Conservation (phyloP, 78 protist genomes). For the Isochrysis galbana region DNA sequence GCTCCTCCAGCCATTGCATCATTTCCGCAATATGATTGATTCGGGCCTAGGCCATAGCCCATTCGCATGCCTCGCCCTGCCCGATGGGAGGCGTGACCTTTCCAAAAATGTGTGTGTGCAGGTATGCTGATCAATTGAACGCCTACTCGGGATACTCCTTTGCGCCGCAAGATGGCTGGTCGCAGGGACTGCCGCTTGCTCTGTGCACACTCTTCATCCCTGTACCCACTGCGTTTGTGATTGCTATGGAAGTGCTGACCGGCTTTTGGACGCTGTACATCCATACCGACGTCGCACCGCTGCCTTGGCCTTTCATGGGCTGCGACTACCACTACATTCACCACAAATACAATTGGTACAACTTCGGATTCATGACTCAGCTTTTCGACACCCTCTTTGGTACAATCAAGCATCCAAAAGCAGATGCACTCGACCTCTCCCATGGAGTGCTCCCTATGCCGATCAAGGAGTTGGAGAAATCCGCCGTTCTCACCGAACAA, state of each 20-base stretch:
- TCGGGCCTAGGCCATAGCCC: not conserved
- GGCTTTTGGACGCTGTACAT: conserved; percentile 20
- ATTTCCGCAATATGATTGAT: not conserved
- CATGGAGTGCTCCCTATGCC: not conserved
- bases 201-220: not conserved
- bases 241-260: not conserved
- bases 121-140: not conserved
- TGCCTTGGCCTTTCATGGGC: conserved; percentile 20
- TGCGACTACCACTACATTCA: conserved; percentile 24
- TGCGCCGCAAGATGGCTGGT: conserved; percentile 19
- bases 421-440: not conserved
- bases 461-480: not conserved
- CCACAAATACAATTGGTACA: conserved; percentile 20
- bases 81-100: too few relatives aligned
- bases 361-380: not conserved
- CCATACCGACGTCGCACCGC: conserved; percentile 4
- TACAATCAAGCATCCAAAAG: not conserved
- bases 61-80: not conserved
- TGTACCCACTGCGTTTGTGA: not conserved
- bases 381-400: not conserved
- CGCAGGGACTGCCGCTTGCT: not conserved
- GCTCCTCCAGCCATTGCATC: not conserved
- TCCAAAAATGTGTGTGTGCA: not conserved
- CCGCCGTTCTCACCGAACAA: not conserved
- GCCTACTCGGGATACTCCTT: not conserved